A percentile compares a stretch with the other conserved stretches of the same genome.
Conservation (phyloP, 1,284 basidiomycete species). For the Mrakiaceae sp. region DNA sequence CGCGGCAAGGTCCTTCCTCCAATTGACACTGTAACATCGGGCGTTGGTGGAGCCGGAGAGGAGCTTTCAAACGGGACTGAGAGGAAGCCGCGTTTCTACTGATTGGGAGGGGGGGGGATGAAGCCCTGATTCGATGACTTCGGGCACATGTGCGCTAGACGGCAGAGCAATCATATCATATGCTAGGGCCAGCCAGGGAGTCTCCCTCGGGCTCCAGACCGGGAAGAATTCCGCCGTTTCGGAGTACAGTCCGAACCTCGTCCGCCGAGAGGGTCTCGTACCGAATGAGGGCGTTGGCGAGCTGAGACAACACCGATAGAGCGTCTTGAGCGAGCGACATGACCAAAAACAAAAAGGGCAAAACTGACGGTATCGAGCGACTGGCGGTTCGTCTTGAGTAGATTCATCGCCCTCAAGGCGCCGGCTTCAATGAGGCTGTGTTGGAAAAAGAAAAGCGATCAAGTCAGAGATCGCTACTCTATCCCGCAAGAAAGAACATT, state of each 20-base stretch:
- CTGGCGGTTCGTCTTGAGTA: background rate
- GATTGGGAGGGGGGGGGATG: too few relatives aligned
- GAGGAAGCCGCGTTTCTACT: too few relatives aligned
- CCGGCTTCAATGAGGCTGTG: constrained; percentile 62
- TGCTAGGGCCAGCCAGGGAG: too few relatives aligned
- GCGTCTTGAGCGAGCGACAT: constrained; percentile 4
- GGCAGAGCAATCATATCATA: too few relatives aligned
- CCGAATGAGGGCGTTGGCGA: constrained; percentile 78
- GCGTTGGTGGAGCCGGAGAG: too few relatives aligned
- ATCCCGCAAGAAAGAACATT: background rate
- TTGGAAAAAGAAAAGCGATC: constrained; percentile 4
- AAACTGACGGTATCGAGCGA: background rate
- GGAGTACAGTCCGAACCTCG: constrained; percentile 47
- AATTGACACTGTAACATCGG: too few relatives aligned
- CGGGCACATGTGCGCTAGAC: too few relatives aligned
- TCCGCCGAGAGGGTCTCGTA: constrained; percentile 82
- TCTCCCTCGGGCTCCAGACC: too few relatives aligned
- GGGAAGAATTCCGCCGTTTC: too few relatives aligned
- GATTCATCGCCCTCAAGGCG: background rate
- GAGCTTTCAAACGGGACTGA: too few relatives aligned
- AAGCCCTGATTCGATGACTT: too few relatives aligned
- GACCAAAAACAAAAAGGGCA: constrained; percentile 16
- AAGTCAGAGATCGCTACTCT: constrained; percentile 20
- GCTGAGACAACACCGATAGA: constrained; percentile 36
- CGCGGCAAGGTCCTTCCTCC: too few relatives aligned